Evolutionary conservation across 2,329 filamentous ascomycete species (phyloP), one percentile per base, ranked within the genome.

Genomic region (Cyphellophora attinorum): DNA sequence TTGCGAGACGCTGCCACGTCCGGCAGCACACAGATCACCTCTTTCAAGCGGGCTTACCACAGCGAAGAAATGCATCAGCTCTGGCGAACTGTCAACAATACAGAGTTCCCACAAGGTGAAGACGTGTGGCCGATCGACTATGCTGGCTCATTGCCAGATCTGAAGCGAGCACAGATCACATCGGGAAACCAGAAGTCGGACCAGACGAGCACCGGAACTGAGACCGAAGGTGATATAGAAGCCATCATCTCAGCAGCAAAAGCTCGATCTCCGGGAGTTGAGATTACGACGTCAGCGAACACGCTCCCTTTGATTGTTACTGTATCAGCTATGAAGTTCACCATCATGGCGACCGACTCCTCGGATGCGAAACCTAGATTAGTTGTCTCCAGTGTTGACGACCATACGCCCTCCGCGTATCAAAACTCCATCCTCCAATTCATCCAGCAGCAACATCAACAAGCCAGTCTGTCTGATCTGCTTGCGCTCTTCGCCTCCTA

Each of bases 111-210:
- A 23, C 56, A 62, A 32, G 55, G 54, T 3, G 52, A 51, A 12
- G 61, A 62, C 5, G 51, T 57, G 23, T 65, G 62, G 62, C 53
- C 58, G 19, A 44, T 49, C 12, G 59, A 65, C 39, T 66, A 66
- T 28, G 52, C 49, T 19, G 41, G 41, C 41, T 64, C 11, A 8
- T n/a, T 25, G 8, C n/a, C 21, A n/a, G n/a, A 25, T 8, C 8
- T 25, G 8, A 25, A 25, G 21, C 8, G 21, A n/a, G 21, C n/a
- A n/a, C 21, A 25, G 21, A 25, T n/a, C 8, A 25, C 8, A n/a
- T n/a, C n/a, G 21, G 21, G 8, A n/a, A 25, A 8, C n/a, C 21
- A 25, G 21, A 25, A 25, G 8, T 8, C 21, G 21, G 21, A 25
- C 21, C 21, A 25, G 21, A 25, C 8, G 8, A 8, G 8, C 8